Evolutionary conservation across 2,329 filamentous ascomycete species (phyloP), one percentile per base, ranked within the genome.

Genomic region (Cephalotrichum gorgonifer): DNA sequence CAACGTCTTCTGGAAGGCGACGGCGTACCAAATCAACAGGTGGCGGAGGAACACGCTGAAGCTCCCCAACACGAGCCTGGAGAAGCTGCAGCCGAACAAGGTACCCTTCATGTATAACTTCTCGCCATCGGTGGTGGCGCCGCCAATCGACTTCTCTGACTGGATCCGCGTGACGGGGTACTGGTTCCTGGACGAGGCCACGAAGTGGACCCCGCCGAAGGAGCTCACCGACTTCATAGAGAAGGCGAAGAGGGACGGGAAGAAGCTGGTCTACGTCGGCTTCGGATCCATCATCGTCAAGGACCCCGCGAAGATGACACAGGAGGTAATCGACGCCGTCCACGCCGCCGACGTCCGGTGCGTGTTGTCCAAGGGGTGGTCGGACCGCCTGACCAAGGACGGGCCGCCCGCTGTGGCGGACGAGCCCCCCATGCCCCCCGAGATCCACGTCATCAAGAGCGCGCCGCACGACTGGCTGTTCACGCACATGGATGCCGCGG

Each of bases 81-180:
- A 93, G 62, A 95, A 90, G 69, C 81, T 98, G 79, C 89, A 96
- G 67, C 84, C 87, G 2, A 95, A 96, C 70, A 94, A 95, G 63
- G 88, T 96, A n/a, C 93, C 93, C 0, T 98, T 98, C 65, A 67
- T 98, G 43, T 98, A 98, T 72, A 97, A 96, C 67, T 97, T 96
- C 64, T 95, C 88, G 50, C 88, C 90, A 1, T 86, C 81, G 11
- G 93, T 98, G 12, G 93, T 98, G n/a, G 81, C 87, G 2, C 91
- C 90, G 26, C 93, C 93, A 15, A 73, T 96, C 2, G 93, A 98
- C 67, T 98, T 90, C 67, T 91, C 88, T 39, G 93, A 97, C 64
- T 98, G 93, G 93, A 93, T 98, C 62, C 81, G 88, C 41, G 88
- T 97, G 7, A 97, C 93, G 0, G 93, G 93, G 0, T 97, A 98